Evolutionary conservation across 306 rosid species (phyloP), one percentile per base, ranked within the genome.

Genomic region (Macrotyloma uniflorum): DNA sequence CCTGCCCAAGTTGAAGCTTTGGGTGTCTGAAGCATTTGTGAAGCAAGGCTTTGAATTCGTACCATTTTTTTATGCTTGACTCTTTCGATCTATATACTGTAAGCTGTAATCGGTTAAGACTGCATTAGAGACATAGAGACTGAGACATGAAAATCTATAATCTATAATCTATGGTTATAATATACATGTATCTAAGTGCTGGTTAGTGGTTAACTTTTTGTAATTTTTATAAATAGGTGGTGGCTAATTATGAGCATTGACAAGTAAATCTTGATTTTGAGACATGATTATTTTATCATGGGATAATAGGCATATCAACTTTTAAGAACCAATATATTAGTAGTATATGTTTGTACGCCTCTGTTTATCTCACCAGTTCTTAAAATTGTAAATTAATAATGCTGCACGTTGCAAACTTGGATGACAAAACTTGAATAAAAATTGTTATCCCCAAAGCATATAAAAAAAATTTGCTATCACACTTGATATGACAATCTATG

Each of bases 11-110:
- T 54, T 93, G 86, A 91, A 87, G 88, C 83, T 89, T 53, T 89
- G 95, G 95, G 82, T 93, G 77, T 76, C 93, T 1, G 89, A 83
- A 26, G 95, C 93, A 76, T 88, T 93, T 82, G 61, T 89, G 62
- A 91, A 87, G 59, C 92, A 91, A 77, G 95, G 97, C 18, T 93
- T 89, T 89, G 83, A 86, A 79, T 79, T 87, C 53, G 55, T 70
- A 23, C 46, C 85, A 62, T 35, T 78, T 33, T 26, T 71, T 57
- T 18, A 40, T 13, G 46, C 78, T 50, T 79, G 72, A 71, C 70
- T 40, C 35, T 62, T 76, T 45, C 32, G 53, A 70, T 12, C 9
- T 64, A 26, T 49, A 24, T 18, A 14, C 3, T 30, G 8, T 30
- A n/a, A 38, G 67, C 2, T 45, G 65, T 72, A 71, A 76, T 70